Conservation (phyloP, 2,329 filamentous ascomycete genomes). For the Aspergillus sp. region DNA sequence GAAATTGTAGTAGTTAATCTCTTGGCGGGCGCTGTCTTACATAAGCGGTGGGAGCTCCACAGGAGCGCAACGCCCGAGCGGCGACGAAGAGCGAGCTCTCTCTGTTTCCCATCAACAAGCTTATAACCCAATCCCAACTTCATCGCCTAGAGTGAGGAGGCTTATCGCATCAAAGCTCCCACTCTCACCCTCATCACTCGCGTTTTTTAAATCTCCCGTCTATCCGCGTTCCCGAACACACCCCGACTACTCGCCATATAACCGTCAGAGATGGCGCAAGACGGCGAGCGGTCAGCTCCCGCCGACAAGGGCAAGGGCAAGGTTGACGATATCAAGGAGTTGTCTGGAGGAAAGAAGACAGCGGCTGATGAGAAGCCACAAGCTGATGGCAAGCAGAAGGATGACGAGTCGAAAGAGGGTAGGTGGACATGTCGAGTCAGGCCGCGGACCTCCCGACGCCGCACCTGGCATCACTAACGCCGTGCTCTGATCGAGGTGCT, state of each 20-base stretch:
- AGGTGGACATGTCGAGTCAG: slow-evolving; percentile 29
- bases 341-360: slow-evolving; percentile 54
- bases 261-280: slow-evolving; percentile 76
- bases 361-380: slow-evolving; percentile 70
- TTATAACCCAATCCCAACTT: slow-evolving; percentile 23
- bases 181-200: slow-evolving; percentile 14
- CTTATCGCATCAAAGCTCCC: slow-evolving; percentile 17
- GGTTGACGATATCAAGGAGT: slow-evolving; percentile 68
- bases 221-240: slow-evolving; percentile 19
- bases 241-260: slow-evolving; percentile 32
- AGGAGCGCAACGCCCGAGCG: slow-evolving; percentile 27
- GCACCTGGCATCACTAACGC: slow-evolving; percentile 31
- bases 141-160: slow-evolving; percentile 23
- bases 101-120: slow-evolving; percentile 31
- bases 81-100: slow-evolving; percentile 28
- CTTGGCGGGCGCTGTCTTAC: slow-evolving; percentile 24
- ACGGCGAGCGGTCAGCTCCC: slow-evolving; percentile 80
- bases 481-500: slow-evolving; percentile 30
- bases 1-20: slow-evolving; percentile 1
- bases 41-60: slow-evolving; percentile 32
- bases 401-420: slow-evolving; percentile 67
- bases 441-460: slow-evolving; percentile 7
- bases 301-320: slow-evolving; percentile 97
- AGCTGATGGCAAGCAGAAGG: slow-evolving; percentile 72
- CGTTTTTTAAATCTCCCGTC: slow-evolving; percentile 4